Conservation (phyloP, 129 eudicot genomes). For the Lonicera japonica region DNA sequence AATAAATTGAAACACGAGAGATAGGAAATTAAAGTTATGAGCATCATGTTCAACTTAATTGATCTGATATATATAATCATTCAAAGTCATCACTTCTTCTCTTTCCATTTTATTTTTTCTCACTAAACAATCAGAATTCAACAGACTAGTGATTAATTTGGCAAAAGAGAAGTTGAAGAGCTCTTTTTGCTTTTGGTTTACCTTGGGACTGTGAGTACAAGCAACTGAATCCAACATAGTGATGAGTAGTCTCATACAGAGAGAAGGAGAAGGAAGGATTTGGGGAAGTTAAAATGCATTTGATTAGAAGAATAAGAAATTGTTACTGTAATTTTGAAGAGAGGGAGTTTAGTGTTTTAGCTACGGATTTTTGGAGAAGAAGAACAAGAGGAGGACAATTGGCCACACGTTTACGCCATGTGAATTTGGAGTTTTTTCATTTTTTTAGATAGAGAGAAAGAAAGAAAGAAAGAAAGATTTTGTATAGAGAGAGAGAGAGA, state of each 20-base stretch:
- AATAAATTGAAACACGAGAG: no score
- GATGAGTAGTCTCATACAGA: constrained; percentile 14
- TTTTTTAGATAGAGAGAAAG: constrained; percentile 3
- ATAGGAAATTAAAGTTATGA: no score
- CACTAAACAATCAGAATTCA: not conserved
- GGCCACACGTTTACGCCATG: constrained; percentile 45
- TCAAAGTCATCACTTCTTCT: not conserved
- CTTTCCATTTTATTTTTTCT: not conserved
- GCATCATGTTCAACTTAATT: no score
- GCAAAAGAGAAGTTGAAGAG: not conserved
- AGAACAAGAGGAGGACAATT: constrained; percentile 25
- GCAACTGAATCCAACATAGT: constrained; percentile 50
- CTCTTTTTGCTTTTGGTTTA: constrained; percentile 1
- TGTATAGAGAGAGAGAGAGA: no score
- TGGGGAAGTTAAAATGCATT: constrained; percentile 8
- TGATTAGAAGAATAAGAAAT: not conserved
- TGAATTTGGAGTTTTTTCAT: no score
- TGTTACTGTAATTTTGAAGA: no score
- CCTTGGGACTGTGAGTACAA: constrained; percentile 43
- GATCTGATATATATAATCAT: not conserved
- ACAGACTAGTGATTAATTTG: not conserved
- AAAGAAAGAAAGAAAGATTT: not conserved
- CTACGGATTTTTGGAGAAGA: not conserved
- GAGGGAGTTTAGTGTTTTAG: constrained; percentile 1
- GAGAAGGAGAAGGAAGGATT: not conserved